phyloP scores from a whole-genome alignment of 768 basidiomycete species.

The Mycena vulgaris region DNA sequence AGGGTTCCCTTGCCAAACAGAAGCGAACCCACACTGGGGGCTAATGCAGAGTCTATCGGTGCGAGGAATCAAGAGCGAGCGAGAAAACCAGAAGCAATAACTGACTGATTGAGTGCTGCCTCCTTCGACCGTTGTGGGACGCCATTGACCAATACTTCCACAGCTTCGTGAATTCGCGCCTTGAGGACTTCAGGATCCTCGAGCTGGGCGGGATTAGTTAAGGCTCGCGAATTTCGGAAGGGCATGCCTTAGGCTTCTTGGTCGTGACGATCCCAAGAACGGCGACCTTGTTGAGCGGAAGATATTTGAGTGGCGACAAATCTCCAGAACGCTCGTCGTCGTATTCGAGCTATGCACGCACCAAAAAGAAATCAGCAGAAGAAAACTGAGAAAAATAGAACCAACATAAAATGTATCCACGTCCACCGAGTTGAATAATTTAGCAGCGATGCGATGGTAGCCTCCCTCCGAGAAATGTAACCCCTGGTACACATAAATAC shows the following conservation, averaged over 20 bases:
- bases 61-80: slow-evolving; percentile 16
- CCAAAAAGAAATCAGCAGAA: slow-evolving; percentile 14
- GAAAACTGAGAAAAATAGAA: slow-evolving; percentile 1
- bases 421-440: slow-evolving; percentile 71
- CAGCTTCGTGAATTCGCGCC: slow-evolving; percentile 68
- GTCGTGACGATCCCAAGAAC: slow-evolving; percentile 68
- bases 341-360: slow-evolving; percentile 69
- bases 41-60: slow-evolving; percentile 63
- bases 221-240: not conserved
- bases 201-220: slow-evolving; percentile 51
- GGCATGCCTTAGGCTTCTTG: slow-evolving; percentile 59
- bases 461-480: slow-evolving; percentile 73
- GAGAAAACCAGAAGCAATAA: slow-evolving; percentile 24
- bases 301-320: slow-evolving; percentile 67
- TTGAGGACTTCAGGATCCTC: slow-evolving; percentile 67
- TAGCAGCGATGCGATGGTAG: slow-evolving; percentile 68
- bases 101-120: slow-evolving; percentile 68
- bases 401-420: slow-evolving; percentile 70
- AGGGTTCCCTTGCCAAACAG: slow-evolving; percentile 71
- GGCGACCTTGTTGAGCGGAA: slow-evolving; percentile 64
- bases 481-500: slow-evolving; percentile 46
- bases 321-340: slow-evolving; percentile 76
- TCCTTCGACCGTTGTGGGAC: slow-evolving; percentile 60
- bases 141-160: slow-evolving; percentile 62
- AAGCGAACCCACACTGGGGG: slow-evolving; percentile 77